Evolutionary conservation across 371 early-diverging fungal species (phyloP), one percentile per base, ranked within the genome.

Genomic region (Syncephalastrum racemosum): DNA sequence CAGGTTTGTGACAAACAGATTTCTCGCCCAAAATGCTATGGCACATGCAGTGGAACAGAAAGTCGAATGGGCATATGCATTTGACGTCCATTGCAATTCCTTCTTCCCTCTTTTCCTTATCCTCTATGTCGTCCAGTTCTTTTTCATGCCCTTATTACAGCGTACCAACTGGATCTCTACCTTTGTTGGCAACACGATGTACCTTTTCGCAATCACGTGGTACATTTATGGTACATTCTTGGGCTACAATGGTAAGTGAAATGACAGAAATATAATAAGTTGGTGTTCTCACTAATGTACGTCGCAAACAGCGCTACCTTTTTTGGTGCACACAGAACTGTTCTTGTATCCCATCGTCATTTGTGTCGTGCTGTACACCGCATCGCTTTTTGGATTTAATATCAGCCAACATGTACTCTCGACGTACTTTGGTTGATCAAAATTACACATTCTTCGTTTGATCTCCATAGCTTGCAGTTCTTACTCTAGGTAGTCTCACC

Each of bases 81-180:
- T 94, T 62, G 95, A 95, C 65, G 92, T 96, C 10, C 96, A 96
- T 64, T 93, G 94, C 77, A 96, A 96, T 66, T 75, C 94, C 15
- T 95, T 93, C 68, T 87, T 94, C 61, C 91, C 92, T 2, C 77
- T 90, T 47, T 94, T 89, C 50, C 79, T 90, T 40, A 68, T 92
- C 13, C 72, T 92, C 5, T 93, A 96, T 53, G 86, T 93, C n/a
- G 67, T 93, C 58, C 95, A 94, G 70, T 85, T 95, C 60, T 91
- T 92, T 64, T 91, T 96, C 54, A 77, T 94, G 56, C 87, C 91
- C 20, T 66, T 95, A 18, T 66, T 88, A 42, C 66, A 84, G 57
- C 80, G 85, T 61, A 75, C 77, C 4, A 80, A 81, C 46, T 91
- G 91, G 89, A 81, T 94, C 12, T 84, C 89, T 39, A 56, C 87